Evolutionary conservation across 2,329 filamentous ascomycete genomes (phyloP), one percentile per base, ranked within the genome.

Genomic region (Alternaria sp.): DNA sequence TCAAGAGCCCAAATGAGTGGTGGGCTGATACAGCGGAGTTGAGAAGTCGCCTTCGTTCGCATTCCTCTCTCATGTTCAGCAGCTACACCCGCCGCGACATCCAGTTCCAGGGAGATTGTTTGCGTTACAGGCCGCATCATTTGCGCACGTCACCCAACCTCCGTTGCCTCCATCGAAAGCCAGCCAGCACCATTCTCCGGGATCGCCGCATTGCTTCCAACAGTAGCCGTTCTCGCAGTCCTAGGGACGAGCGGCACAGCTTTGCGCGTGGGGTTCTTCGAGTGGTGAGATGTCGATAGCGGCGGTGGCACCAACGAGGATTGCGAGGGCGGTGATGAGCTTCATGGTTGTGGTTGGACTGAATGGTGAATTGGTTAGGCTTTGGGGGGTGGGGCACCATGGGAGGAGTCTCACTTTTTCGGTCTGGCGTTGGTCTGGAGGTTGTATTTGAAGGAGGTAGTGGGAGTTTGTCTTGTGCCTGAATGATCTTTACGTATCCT

Each of bases 251-350:
- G 2, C 3, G 20, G 44, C 44, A 2, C 44, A 46, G 12, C 44
- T 23, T 21, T 23, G 44, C 20, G 44, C 21, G 0, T 46, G 44
- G 44, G 1, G 4, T 23, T 23, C 44, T 46, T 5, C 7, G 44
- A 46, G 44, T 1, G 20, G 20, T 2, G 3, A 1, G 21, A 49
- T 6, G 18, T 47, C 33, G 49, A 43, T 33, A 11, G 55, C 37
- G 26, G 26, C 8, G 23, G 55, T 28, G 25, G 26, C 26, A 11
- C 47, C 14, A 14, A 37, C 3, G n/a, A 53, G 20, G 26, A 45
- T 12, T 15, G 55, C 8, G 14, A 53, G 20, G 49, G 55, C 9
- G n/a, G 55, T 47, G 46, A 21, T 58, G 60, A 47, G 58, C 26
- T 51, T 58, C 60, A 61, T 61, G 14, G 12, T 43, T 41, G 21